Conservation (phyloP, 176 grass and related monocot species). For the Alopecurus myosuroides region DNA sequence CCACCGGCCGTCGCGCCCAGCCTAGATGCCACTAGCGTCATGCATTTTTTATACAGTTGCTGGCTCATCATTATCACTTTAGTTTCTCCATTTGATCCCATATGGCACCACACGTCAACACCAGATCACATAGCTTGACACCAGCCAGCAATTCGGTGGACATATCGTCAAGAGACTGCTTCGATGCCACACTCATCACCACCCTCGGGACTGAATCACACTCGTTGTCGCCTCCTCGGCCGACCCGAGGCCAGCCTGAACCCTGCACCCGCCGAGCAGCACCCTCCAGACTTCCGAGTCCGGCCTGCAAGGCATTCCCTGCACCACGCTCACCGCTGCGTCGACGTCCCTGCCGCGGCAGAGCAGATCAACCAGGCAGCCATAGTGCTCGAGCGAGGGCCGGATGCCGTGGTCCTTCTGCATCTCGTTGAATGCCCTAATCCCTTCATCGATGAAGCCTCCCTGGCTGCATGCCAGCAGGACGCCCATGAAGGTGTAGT, state of each 20-base stretch:
- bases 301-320: slow-evolving; percentile 34
- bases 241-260: slow-evolving; percentile 23
- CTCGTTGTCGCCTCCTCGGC: background rate
- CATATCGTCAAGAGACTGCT: too few species aligned
- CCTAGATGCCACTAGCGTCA: too few species aligned
- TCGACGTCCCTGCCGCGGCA: slow-evolving; percentile 23
- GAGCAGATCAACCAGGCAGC: slow-evolving; percentile 49
- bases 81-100: too few species aligned
- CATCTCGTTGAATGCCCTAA: slow-evolving; percentile 29
- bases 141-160: too few species aligned
- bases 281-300: slow-evolving; percentile 42
- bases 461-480: slow-evolving; percentile 31
- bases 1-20: too few species aligned
- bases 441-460: slow-evolving; percentile 27
- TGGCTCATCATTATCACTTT: too few species aligned
- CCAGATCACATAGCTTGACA: too few species aligned
- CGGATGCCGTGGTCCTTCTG: slow-evolving; percentile 20
- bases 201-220: background rate
- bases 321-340: slow-evolving; percentile 21
- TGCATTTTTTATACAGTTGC: too few species aligned
- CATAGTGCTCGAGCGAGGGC: slow-evolving; percentile 29
- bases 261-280: slow-evolving; percentile 31
- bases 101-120: too few species aligned
- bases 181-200: too few species aligned
- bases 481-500: slow-evolving; percentile 42